These are phyloP conservation scores for Paraconiothyrium brasiliense DNA, from an alignment of 2,329 filamentous ascomycete genomes.

Conservation along the genomic window DNA sequence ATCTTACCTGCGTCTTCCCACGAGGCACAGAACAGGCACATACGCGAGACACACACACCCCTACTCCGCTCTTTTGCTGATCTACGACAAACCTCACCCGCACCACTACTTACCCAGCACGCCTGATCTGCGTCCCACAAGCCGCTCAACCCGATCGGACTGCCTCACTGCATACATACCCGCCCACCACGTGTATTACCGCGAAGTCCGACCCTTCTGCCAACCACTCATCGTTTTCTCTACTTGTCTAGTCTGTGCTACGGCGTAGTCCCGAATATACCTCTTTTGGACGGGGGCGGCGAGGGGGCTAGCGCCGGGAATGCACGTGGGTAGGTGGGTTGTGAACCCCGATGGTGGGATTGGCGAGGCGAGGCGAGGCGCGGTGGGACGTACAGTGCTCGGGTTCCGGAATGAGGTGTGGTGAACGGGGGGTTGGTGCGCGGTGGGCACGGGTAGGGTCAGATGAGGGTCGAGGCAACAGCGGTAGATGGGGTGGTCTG, in stretches of 20 bases:
- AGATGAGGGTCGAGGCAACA: too few relatives aligned
- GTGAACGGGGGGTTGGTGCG: not conserved
- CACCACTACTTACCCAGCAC: not conserved
- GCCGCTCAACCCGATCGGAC: too few relatives aligned
- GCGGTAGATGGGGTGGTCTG: too few relatives aligned
- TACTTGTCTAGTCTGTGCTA: too few relatives aligned
- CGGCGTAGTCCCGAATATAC: not conserved
- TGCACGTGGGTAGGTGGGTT: not conserved
- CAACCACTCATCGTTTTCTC: too few relatives aligned
- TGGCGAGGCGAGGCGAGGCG: not conserved
- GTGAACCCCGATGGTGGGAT: slow-evolving; percentile 5
- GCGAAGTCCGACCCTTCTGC: not conserved
- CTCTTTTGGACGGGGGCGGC: not conserved
- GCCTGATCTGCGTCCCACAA: too few relatives aligned
- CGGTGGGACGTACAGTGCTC: not conserved
- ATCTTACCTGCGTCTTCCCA: not conserved
- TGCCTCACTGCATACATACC: too few relatives aligned
- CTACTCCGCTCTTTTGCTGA: not conserved
- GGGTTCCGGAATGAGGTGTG: too few relatives aligned
- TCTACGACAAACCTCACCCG: not conserved
- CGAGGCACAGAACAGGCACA: not conserved
- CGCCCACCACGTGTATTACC: too few relatives aligned
- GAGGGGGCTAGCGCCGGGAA: slow-evolving; percentile 3
- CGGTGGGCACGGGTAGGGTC: not conserved
- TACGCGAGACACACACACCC: not conserved